Evolutionary conservation across 331 rosid genomes (phyloP).

Genomic region (Dryas integrifolia): DNA sequence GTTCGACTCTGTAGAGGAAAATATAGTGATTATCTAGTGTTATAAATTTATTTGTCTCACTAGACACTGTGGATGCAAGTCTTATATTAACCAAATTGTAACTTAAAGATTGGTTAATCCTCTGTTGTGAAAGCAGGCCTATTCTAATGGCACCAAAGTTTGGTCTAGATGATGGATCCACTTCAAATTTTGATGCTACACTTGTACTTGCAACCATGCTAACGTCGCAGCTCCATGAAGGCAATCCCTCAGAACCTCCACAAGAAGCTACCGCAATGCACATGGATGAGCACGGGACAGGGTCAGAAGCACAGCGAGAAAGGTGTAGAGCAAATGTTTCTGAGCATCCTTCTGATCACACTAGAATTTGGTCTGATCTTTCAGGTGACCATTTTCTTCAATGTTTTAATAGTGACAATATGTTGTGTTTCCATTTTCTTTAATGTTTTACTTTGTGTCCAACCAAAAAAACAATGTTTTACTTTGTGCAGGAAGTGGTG

Average conservation of each 20-base stretch:
- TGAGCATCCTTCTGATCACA: conserved; percentile 79
- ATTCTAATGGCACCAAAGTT: conserved; percentile 82
- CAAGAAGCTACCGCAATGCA: conserved; percentile 38
- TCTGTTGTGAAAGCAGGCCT: conserved; percentile 56
- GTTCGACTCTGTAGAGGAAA: neutral
- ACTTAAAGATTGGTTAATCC: conserved; percentile 22
- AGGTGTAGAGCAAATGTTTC: conserved; percentile 50
- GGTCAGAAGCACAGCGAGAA: conserved; percentile 43
- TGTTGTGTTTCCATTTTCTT: conserved; percentile 12
- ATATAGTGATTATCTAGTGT: neutral
- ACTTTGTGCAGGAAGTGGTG: conserved; percentile 55
- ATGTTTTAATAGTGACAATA: conserved; percentile 14
- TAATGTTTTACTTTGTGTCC: conserved; percentile 19
- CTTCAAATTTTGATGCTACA: conserved; percentile 82
- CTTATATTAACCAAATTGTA: conserved; percentile 22
- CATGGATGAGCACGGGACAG: conserved; percentile 48
- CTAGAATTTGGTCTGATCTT: conserved; percentile 92
- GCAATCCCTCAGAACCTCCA: conserved; percentile 54
- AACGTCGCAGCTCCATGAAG: conserved; percentile 67
- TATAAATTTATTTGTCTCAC: neutral
- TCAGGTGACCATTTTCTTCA: conserved; percentile 52
- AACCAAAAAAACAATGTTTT: conserved; percentile 2
- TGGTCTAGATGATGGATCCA: conserved; percentile 71
- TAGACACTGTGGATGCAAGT: neutral
- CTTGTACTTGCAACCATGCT: conserved; percentile 96